Conservation (phyloP, 2,329 filamentous ascomycete genomes). For the Ascochyta pisi region DNA sequence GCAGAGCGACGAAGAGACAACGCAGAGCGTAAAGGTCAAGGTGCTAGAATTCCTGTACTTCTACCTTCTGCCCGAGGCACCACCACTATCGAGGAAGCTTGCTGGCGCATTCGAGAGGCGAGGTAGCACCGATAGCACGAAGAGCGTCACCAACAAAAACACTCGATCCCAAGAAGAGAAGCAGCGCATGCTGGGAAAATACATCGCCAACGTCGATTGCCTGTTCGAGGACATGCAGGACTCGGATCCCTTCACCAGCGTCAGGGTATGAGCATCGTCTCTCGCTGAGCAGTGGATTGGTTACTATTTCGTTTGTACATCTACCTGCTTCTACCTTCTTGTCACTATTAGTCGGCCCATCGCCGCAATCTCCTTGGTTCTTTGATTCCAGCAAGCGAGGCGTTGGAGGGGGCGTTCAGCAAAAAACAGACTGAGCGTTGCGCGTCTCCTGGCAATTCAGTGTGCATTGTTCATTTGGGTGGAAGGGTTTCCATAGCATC, state of each 20-base stretch:
- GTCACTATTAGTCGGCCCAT: slow-evolving; percentile 18
- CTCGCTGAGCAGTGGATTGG: background rate
- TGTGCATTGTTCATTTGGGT: slow-evolving; percentile 14
- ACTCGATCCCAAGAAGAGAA: slow-evolving; percentile 79
- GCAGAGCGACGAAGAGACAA: slow-evolving; percentile 87
- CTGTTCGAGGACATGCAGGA: slow-evolving; percentile 84
- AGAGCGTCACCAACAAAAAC: slow-evolving; percentile 39
- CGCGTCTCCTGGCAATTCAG: slow-evolving; percentile 12
- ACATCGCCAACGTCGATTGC: slow-evolving; percentile 80
- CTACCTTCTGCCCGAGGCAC: slow-evolving; percentile 93
- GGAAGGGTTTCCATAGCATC: slow-evolving; percentile 13
- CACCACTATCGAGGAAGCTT: slow-evolving; percentile 50
- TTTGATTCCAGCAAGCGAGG: slow-evolving; percentile 33
- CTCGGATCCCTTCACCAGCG: slow-evolving; percentile 65
- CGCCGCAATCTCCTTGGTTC: slow-evolving; percentile 18
- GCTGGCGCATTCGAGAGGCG: slow-evolving; percentile 42
- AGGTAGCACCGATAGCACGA: slow-evolving; percentile 39
- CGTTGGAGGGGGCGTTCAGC: slow-evolving; percentile 29
- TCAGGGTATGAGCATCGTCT: slow-evolving; percentile 22
- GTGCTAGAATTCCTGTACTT: slow-evolving; percentile 98
- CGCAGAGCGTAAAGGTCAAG: slow-evolving; percentile 89
- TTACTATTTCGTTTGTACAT: slow-evolving; percentile 24
- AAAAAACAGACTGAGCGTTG: slow-evolving; percentile 17
- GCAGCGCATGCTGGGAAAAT: slow-evolving; percentile 76
- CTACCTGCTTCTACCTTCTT: slow-evolving; percentile 20